Evolutionary conservation across 176 grass and related monocot genomes (phyloP).

Genomic region (Zoysia pacifica): DNA sequence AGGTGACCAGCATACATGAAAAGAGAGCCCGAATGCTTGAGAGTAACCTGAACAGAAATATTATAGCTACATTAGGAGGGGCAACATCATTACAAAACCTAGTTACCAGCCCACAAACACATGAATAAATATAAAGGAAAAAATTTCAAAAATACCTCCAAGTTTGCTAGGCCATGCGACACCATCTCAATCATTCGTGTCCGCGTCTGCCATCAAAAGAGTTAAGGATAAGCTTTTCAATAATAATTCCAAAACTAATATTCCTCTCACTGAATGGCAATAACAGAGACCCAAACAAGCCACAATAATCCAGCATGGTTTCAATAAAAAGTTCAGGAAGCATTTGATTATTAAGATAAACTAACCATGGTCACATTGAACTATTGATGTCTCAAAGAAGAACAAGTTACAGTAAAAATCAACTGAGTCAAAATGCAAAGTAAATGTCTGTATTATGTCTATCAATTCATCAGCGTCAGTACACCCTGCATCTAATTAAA

Average conservation of each 20-base stretch:
- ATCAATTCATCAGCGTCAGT: neutral
- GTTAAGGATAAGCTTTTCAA: constrained; percentile 5
- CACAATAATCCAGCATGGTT: constrained; percentile 1
- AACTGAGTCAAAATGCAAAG: neutral
- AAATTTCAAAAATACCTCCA: constrained; percentile 68
- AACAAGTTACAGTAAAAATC: neutral
- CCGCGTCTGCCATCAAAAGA: constrained; percentile 57
- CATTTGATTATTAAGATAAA: neutral
- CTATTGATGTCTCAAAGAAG: neutral
- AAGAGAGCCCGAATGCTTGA: constrained; percentile 92
- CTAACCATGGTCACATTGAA: constrained; percentile 19
- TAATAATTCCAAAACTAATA: constrained; percentile 6
- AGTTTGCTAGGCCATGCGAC: constrained; percentile 72
- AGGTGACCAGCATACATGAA: constrained; percentile 95
- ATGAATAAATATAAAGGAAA: constrained; percentile 4
- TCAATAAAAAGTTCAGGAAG: constrained; percentile 6
- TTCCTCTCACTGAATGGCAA: constrained; percentile 17
- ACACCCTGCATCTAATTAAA: neutral
- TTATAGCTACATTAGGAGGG: constrained; percentile 20
- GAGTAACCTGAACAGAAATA: constrained; percentile 63
- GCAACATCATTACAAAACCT: constrained; percentile 6
- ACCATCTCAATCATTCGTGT: constrained; percentile 91
- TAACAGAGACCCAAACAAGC: neutral
- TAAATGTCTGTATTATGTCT: neutral
- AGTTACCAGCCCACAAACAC: neutral